Base-by-base conservation (phyloP, 768 basidiomycete genomes). In the Pleurotus giganteus region DNA sequence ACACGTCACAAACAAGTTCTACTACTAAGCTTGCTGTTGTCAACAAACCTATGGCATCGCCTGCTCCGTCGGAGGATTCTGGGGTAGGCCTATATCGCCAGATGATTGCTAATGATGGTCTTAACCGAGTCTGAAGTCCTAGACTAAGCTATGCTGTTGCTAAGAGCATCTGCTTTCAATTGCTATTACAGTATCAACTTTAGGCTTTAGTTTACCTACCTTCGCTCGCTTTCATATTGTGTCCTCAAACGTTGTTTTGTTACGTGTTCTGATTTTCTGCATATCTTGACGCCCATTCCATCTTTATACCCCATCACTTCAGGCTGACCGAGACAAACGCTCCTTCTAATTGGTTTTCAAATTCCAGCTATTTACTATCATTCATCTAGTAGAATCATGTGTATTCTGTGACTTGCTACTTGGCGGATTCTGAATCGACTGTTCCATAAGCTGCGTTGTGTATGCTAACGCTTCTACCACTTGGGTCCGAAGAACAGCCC, bases 401-500 rank as follows among this genome's bases (percentile, higher is more conserved):
- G 27, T 27, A 27, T 42, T 39, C 34, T n/a, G 28, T 5, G 12
- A 8, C 31, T 45, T 19, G 28, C 46, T 23, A 41, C 58, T 61
- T 53, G 49, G 57, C 55, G 58, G 55, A 60, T 52, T 45, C 32
- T 36, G n/a, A 58, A 45, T 55, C 44, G 58, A 47, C 68, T 61
- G 67, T 66, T 53, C 74, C 70, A 69, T 98, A 97, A 11, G 97
- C 96, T 46, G 92, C 86, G 63, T 88, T 91, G 79, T 99, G 97
- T 64, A 98, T 98, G 70, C 83, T 88, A 66, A 98, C 96, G 59
- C 91, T 94, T 47, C 97, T 80, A 27, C 97, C 97, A 59, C 92
- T 94, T 27, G 97, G 97, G 69, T 99, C 97, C 27, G 91, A 73
- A 2, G 91, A 78, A 66, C 96, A 97, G 54, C 96, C 96, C 96